These are phyloP conservation scores for Colletotrichum sojae DNA, from an alignment of 2,329 filamentous ascomycete genomes.

Conservation along the genomic window DNA sequence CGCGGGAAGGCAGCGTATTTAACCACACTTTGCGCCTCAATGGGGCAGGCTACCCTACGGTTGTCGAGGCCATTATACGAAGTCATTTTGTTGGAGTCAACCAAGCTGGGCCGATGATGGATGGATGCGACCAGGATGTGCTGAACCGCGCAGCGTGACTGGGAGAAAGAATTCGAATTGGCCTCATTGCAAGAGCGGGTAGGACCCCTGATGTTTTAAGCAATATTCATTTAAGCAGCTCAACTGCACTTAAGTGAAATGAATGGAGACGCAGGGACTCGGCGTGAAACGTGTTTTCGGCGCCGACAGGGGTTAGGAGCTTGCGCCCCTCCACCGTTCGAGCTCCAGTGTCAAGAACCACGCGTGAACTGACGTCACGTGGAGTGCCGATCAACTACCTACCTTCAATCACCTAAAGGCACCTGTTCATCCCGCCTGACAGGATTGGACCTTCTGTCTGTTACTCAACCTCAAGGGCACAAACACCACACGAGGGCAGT, in stretches of 20 bases:
- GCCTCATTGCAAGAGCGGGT: background rate
- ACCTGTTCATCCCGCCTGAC: conserved; percentile 21
- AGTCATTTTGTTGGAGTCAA: background rate
- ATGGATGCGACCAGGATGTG: background rate
- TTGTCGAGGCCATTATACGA: background rate
- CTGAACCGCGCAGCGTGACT: background rate
- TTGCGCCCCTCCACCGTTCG: background rate
- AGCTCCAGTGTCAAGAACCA: conserved; percentile 20
- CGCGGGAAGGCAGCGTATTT: background rate
- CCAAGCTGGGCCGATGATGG: too few species aligned
- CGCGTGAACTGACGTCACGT: conserved; percentile 38
- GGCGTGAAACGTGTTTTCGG: too few species aligned
- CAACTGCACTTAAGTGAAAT: background rate
- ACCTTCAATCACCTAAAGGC: background rate
- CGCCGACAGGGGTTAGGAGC: too few species aligned
- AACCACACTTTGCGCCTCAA: background rate
- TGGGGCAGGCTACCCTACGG: background rate
- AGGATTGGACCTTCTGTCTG: conserved; percentile 4
- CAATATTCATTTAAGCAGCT: background rate
- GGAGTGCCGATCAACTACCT: background rate
- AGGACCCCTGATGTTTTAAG: too few species aligned
- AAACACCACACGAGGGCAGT: background rate
- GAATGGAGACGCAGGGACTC: background rate
- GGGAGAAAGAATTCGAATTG: background rate
- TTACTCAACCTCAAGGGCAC: conserved; percentile 16